A percentile compares a stretch with the other conserved stretches of the same genome.
Conservation (phyloP, 768 basidiomycete species). For the Suillus discolor region DNA sequence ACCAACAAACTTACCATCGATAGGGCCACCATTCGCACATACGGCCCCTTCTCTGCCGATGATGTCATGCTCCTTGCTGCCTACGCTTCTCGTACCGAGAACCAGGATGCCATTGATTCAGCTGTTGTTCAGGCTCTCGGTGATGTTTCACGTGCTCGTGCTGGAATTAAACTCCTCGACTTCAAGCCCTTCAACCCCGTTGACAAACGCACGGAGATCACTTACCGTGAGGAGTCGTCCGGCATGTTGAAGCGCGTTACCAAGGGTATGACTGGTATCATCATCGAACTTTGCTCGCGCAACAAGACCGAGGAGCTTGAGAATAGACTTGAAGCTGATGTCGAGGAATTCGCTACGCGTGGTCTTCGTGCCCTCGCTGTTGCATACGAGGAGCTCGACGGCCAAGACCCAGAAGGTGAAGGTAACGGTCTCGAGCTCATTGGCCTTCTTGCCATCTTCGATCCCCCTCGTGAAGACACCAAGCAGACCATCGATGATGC, state of each 20-base stretch:
- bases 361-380: conserved; percentile 97
- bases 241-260: conserved; percentile 98
- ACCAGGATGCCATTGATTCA: conserved; percentile 95
- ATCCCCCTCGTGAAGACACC: conserved; percentile 96
- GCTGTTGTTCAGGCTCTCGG: conserved; percentile 83
- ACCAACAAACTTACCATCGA: conserved; percentile 99
- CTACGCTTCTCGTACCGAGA: conserved; percentile 97
- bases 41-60: conserved; percentile 84
- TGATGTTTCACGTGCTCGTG: conserved; percentile 74
- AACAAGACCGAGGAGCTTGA: conserved; percentile 96
- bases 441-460: conserved; percentile 96
- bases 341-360: conserved; percentile 93
- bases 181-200: conserved; percentile 99
- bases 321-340: conserved; percentile 89
- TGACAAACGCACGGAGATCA: conserved; percentile 99
- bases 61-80: conserved; percentile 93
- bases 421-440: conserved; percentile 98
- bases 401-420: conserved; percentile 79
- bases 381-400: conserved; percentile 90
- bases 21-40: conserved; percentile 86
- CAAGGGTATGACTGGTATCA: conserved; percentile 99
- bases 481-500: conserved; percentile 99
- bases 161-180: conserved; percentile 93
- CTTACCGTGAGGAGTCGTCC: conserved; percentile 91
- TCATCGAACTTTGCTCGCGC: conserved; percentile 95